Conservation (phyloP, 148 eudicot species). For the Amaranthus palmeri region DNA sequence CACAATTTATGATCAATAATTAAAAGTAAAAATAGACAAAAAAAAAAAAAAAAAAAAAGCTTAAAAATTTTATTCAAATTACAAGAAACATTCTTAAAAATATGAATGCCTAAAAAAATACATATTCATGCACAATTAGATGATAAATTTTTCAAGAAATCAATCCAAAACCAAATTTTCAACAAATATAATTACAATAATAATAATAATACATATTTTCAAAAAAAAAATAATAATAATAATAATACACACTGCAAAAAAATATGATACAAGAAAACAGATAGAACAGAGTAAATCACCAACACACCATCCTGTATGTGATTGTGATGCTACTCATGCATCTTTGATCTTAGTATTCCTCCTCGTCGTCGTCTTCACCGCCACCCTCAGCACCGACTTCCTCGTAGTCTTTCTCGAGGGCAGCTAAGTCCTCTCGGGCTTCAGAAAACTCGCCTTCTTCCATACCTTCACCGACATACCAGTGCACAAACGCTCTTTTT, state of each 20-base stretch:
- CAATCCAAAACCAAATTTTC: too few species aligned
- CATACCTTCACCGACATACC: slow-evolving; percentile 42
- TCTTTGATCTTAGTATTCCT: slow-evolving; percentile 19
- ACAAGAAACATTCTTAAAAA: too few species aligned
- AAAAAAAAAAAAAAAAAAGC: too few species aligned
- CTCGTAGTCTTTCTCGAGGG: slow-evolving; percentile 39
- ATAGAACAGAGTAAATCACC: slow-evolving; percentile 4
- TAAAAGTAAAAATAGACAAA: too few species aligned
- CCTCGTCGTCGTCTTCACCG: slow-evolving; percentile 28
- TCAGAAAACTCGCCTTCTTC: slow-evolving; percentile 42
- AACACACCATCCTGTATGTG: background rate
- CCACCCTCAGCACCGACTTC: slow-evolving; percentile 37
- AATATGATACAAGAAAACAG: slow-evolving; percentile 4
- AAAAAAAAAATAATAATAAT: too few species aligned
- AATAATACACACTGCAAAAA: slow-evolving; percentile 10
- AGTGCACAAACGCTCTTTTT: slow-evolving; percentile 37
- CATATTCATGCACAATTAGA: too few species aligned
- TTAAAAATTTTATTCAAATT: too few species aligned
- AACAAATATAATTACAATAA: too few species aligned
- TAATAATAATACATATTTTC: slow-evolving; percentile 4
- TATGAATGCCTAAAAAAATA: too few species aligned
- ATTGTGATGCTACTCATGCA: background rate
- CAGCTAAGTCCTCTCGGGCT: slow-evolving; percentile 38
- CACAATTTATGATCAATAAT: too few species aligned
- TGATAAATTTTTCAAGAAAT: too few species aligned